A percentile compares a stretch with the other conserved stretches of the same genome.
Evolutionary conservation across 2,329 filamentous ascomycete species (phyloP).

Genomic region (Kalaharituber pfeilii): DNA sequence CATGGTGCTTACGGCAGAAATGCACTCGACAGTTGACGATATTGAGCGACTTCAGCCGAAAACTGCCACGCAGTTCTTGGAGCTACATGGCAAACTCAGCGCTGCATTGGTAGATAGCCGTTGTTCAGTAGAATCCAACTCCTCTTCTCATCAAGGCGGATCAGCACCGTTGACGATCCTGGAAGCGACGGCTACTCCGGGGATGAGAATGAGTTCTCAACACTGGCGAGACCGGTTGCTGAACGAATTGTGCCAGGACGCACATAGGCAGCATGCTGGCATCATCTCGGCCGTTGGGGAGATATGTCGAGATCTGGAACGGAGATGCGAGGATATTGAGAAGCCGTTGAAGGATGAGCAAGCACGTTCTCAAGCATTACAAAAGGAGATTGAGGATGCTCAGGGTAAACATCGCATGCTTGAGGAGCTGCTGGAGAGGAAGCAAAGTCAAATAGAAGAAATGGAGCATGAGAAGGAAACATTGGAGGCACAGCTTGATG

Average conservation of each 20-base stretch:
- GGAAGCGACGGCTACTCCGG: conserved; percentile 16
- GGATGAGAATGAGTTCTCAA: conserved; percentile 9
- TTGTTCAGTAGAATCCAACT: background rate
- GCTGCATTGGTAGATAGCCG: no score
- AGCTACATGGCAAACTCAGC: no score
- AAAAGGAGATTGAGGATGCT: conserved; percentile 18
- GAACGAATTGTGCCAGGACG: conserved; percentile 30
- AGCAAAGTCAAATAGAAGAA: conserved; percentile 11
- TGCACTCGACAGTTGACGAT: background rate
- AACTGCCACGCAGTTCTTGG: no score
- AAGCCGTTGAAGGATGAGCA: conserved; percentile 35
- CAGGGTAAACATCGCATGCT: conserved; percentile 26
- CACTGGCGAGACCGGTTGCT: conserved; percentile 34
- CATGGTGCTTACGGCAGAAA: background rate
- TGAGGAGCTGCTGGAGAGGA: conserved; percentile 25
- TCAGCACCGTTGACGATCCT: conserved; percentile 8
- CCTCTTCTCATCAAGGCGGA: background rate
- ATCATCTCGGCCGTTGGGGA: conserved; percentile 35
- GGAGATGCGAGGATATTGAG: conserved; percentile 38
- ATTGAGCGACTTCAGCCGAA: no score
- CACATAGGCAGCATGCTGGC: conserved; percentile 31
- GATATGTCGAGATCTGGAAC: conserved; percentile 40
- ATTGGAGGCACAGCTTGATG: conserved; percentile 27
- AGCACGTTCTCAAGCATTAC: conserved; percentile 25
- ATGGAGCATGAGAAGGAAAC: conserved; percentile 25